Evolutionary conservation across 257 asterid genomes (phyloP).

Genomic region (Nicotiana obtusifolia): DNA sequence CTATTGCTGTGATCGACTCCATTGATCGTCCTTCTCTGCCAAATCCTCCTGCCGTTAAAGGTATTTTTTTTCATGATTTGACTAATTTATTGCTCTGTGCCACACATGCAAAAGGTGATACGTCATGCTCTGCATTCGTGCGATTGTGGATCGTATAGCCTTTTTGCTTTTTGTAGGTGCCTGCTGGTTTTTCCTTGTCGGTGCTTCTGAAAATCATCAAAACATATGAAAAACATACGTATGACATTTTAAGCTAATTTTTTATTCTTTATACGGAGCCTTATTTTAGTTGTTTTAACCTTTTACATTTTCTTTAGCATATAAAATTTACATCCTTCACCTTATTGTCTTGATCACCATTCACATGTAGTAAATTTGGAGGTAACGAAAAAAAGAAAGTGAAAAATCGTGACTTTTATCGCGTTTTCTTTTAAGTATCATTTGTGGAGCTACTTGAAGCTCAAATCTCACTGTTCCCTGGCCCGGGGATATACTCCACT

Average conservation of each 20-base stretch:
- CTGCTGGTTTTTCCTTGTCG: not conserved
- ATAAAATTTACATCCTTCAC: not conserved
- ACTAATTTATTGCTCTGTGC: not conserved
- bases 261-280: not conserved
- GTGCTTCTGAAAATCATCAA: not conserved
- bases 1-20: constrained; percentile 11
- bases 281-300: not conserved
- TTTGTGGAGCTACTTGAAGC: too few relatives aligned
- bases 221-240: not conserved
- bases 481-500: not conserved
- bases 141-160: not conserved
- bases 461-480: too few relatives aligned
- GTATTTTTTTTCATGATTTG: not conserved
- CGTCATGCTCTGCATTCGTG: not conserved
- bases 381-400: too few relatives aligned
- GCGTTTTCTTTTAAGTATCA: not conserved
- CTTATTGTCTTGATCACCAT: too few relatives aligned
- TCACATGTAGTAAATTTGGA: too few relatives aligned
- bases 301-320: not conserved
- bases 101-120: not conserved
- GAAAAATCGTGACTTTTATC: not conserved
- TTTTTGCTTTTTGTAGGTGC: not conserved
- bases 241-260: not conserved
- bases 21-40: constrained; percentile 5
- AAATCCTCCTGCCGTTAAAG: constrained; percentile 7